These are phyloP conservation scores for Candida awuae DNA, from an alignment of 805 yeast genomes.

Conservation along the genomic window DNA sequence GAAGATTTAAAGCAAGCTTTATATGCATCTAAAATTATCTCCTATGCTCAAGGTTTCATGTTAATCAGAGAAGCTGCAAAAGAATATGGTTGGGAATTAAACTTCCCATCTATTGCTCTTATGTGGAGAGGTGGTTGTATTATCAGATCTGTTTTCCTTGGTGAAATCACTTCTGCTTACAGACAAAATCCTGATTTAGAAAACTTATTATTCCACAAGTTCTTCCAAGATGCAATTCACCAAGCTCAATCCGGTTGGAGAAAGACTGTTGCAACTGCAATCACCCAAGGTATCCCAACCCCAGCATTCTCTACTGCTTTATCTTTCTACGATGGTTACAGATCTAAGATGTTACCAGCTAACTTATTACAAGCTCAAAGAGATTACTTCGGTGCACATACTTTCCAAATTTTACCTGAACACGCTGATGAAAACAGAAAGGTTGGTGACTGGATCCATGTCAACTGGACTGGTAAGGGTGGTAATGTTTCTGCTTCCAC, in stretches of 20 bases:
- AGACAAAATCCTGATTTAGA: slow-evolving; percentile 88
- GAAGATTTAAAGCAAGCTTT: slow-evolving; percentile 96
- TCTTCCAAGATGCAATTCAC: slow-evolving; percentile 84
- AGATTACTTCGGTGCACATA: slow-evolving; percentile 99
- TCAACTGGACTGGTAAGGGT: slow-evolving; percentile 99
- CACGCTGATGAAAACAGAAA: slow-evolving; percentile 68
- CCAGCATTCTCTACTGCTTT: slow-evolving; percentile 97
- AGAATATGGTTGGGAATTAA: slow-evolving; percentile 94
- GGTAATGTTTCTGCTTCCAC: slow-evolving; percentile 96
- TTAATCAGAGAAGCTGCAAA: slow-evolving; percentile 96
- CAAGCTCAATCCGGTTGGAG: slow-evolving; percentile 98
- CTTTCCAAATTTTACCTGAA: slow-evolving; percentile 92
- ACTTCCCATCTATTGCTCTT: slow-evolving; percentile 96
- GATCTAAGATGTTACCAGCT: slow-evolving; percentile 93
- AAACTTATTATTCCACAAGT: slow-evolving; percentile 91
- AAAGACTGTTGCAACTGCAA: slow-evolving; percentile 69
- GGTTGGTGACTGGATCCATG: slow-evolving; percentile 76
- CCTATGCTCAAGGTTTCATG: slow-evolving; percentile 99
- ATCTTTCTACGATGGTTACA: slow-evolving; percentile 97
- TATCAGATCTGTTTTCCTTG: slow-evolving; percentile 96
- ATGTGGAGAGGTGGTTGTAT: slow-evolving; percentile 99
- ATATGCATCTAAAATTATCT: slow-evolving; percentile 96
- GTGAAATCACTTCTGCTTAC: slow-evolving; percentile 94
- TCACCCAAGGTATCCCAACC: slow-evolving; percentile 86
- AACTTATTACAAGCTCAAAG: slow-evolving; percentile 98